These are phyloP conservation scores for Colletotrichum neosansevieriae DNA, from an alignment of 2,329 filamentous ascomycete species.

Conservation along the genomic window DNA sequence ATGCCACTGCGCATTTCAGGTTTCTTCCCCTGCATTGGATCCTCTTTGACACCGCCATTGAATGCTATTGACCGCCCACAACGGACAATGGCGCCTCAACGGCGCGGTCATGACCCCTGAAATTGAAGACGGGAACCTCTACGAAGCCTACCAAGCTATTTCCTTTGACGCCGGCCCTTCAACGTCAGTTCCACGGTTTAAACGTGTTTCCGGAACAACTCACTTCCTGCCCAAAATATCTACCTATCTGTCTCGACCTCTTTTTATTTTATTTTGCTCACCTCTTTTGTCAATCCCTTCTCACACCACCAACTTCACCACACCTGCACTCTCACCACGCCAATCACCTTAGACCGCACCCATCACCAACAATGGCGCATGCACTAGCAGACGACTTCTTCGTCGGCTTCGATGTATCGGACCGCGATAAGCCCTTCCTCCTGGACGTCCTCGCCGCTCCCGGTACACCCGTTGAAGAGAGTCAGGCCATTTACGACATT, in stretches of 20 bases:
- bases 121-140: slow-evolving; percentile 11
- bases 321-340: background rate
- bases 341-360: slow-evolving; percentile 4
- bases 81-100: slow-evolving; percentile 29
- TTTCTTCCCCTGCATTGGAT: slow-evolving; percentile 24
- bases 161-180: slow-evolving; percentile 22
- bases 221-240: slow-evolving; percentile 26
- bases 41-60: slow-evolving; percentile 27
- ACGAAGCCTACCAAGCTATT: background rate
- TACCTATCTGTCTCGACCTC: slow-evolving; percentile 17
- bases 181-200: slow-evolving; percentile 16
- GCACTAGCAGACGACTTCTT: slow-evolving; percentile 34
- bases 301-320: slow-evolving; percentile 7
- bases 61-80: slow-evolving; percentile 30
- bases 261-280: slow-evolving; percentile 3
- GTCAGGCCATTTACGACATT: slow-evolving; percentile 45
- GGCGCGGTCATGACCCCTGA: slow-evolving; percentile 9
- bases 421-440: slow-evolving; percentile 49
- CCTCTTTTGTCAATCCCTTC: slow-evolving; percentile 11
- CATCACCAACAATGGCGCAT: slow-evolving; percentile 30
- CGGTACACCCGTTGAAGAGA: slow-evolving; percentile 45
- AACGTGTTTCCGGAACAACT: slow-evolving; percentile 23
- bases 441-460: slow-evolving; percentile 47
- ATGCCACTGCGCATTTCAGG: slow-evolving; percentile 8
- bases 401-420: slow-evolving; percentile 49